A percentile compares a stretch with the other conserved stretches of the same genome.
These are phyloP conservation scores for Tylopilus cervinicoccineus DNA, from an alignment of 768 basidiomycete species.

Conservation along the genomic window DNA sequence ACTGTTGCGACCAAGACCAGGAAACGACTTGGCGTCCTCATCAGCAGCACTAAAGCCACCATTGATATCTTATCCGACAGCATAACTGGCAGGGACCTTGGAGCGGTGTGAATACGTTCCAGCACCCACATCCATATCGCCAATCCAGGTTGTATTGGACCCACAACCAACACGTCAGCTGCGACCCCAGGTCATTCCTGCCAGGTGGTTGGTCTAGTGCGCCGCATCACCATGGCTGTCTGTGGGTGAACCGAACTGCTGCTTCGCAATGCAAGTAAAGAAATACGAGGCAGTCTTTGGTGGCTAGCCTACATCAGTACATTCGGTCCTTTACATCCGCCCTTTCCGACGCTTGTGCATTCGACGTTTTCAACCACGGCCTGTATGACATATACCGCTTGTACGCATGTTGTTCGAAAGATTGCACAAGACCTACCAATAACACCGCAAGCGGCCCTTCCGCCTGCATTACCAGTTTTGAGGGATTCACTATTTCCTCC, in stretches of 20 bases:
- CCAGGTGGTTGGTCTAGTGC: neutral
- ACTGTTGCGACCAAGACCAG: too few species aligned
- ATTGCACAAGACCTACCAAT: slow-evolving; percentile 46
- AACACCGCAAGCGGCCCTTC: slow-evolving; percentile 76
- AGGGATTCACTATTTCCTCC: slow-evolving; percentile 65
- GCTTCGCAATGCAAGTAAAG: slow-evolving; percentile 10
- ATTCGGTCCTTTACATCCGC: slow-evolving; percentile 1
- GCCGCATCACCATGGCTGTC: neutral
- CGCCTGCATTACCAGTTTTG: slow-evolving; percentile 77
- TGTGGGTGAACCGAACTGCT: slow-evolving; percentile 1
- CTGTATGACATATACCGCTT: slow-evolving; percentile 5
- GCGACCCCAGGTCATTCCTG: neutral
- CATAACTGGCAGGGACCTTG: neutral
- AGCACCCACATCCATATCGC: neutral
- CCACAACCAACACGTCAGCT: neutral
- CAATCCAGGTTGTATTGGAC: neutral
- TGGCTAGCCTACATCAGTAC: slow-evolving; percentile 1
- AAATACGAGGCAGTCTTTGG: slow-evolving; percentile 8
- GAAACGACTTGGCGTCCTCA: neutral
- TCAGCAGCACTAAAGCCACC: neutral
- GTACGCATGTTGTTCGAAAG: neutral
- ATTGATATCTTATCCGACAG: neutral
- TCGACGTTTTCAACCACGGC: slow-evolving; percentile 15
- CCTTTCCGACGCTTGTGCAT: neutral
- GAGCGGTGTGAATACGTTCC: neutral